phyloP scores from a whole-genome alignment of 495 filamentous ascomycete species.

The Penicillium arizonense region DNA sequence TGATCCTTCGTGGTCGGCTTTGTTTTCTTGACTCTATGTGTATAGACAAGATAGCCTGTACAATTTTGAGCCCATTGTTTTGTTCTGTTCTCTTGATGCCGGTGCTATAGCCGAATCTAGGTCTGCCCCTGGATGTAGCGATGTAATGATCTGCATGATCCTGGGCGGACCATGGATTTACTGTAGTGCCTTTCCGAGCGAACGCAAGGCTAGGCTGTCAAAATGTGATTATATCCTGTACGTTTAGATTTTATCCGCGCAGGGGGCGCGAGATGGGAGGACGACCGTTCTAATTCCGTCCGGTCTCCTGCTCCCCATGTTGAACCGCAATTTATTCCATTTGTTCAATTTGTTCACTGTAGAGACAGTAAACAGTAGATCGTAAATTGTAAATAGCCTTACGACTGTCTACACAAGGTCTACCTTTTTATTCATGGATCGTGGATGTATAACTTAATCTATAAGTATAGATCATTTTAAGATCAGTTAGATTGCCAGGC shows the following conservation, averaged over 20 bases:
- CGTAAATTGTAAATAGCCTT: neutral
- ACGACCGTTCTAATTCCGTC: slow-evolving; percentile 25
- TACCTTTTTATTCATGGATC: no score
- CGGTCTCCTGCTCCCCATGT: slow-evolving; percentile 32
- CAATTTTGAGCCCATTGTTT: slow-evolving; percentile 54
- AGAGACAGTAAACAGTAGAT: neutral
- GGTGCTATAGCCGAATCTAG: slow-evolving; percentile 12
- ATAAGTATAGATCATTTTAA: no score
- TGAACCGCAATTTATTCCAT: slow-evolving; percentile 33
- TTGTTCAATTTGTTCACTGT: slow-evolving; percentile 16
- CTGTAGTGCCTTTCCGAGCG: slow-evolving; percentile 5
- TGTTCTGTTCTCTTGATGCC: slow-evolving; percentile 32
- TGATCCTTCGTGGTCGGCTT: slow-evolving; percentile 32
- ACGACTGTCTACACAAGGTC: no score
- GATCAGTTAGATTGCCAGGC: no score
- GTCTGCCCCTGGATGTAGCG: slow-evolving; percentile 28
- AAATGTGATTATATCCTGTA: slow-evolving; percentile 54
- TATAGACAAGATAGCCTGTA: slow-evolving; percentile 57
- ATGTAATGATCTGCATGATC: slow-evolving; percentile 19
- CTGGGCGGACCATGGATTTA: slow-evolving; percentile 13
- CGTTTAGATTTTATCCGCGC: slow-evolving; percentile 48
- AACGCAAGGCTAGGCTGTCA: slow-evolving; percentile 21
- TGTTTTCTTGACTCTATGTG: slow-evolving; percentile 51
- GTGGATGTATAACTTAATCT: no score
- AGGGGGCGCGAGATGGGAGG: slow-evolving; percentile 36